phyloP scores from a whole-genome alignment of 2,329 filamentous ascomycete genomes.

The Botrytis tulipae region DNA sequence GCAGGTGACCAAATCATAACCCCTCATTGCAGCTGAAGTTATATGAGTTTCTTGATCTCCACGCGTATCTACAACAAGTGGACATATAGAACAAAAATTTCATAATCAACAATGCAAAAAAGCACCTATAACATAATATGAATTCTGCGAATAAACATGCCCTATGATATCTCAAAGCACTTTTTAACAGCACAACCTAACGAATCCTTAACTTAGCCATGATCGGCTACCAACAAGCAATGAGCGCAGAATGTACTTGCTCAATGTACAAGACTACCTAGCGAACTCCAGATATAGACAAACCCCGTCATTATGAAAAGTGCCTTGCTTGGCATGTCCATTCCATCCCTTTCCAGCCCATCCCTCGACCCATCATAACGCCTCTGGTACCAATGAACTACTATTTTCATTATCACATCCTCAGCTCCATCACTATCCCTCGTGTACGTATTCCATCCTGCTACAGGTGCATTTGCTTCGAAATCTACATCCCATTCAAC shows the following conservation, averaged over 20 bases:
- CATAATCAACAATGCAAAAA: not conserved
- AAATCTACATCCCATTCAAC: conserved; percentile 26
- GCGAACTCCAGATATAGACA: not conserved
- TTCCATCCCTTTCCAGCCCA: not conserved
- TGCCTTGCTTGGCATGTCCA: not conserved
- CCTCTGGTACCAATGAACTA: not conserved
- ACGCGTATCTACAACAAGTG: not conserved
- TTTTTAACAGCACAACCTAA: not conserved
- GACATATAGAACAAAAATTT: not conserved
- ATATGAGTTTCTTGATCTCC: not conserved
- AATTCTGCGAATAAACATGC: not conserved
- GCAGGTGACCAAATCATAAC: not conserved
- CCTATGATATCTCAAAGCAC: not conserved
- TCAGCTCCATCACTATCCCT: not conserved
- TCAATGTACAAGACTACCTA: not conserved
- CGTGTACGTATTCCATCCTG: no score
- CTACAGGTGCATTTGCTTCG: not conserved
- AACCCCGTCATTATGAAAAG: not conserved
- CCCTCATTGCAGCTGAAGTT: not conserved
- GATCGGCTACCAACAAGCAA: not conserved
- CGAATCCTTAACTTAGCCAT: not conserved
- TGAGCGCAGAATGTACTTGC: not conserved
- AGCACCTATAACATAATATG: not conserved
- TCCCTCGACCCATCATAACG: conserved; percentile 4
- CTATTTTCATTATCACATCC: not conserved